Evolutionary conservation across 2,329 filamentous ascomycete species (phyloP), one percentile per base, ranked within the genome.

Genomic region (Chaetomiaceae sp.): DNA sequence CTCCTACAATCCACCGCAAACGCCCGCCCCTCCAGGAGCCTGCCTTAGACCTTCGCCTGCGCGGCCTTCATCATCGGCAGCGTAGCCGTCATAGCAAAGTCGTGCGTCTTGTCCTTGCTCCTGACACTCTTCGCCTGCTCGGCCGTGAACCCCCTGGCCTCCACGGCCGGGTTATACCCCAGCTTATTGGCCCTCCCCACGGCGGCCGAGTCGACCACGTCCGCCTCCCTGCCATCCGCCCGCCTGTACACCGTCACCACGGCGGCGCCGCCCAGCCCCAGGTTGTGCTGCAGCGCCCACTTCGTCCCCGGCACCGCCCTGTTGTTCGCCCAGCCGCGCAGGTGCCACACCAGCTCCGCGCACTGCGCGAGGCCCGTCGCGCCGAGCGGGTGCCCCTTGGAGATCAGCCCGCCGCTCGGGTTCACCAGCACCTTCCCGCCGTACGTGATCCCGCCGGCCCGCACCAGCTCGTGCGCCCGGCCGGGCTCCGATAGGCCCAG

Each of bases 251-350:
- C 87, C 0, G 89, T 92, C 20, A 94, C 88, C 1, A 97, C 91
- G 1, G 85, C 90, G 3, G 91, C 92, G 50, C 94, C 94, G 13
- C 92, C 92, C 5, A 97, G 77, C 0, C 92, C 94, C 1, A 97
- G 78, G 66, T 97, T 97, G 68, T 97, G 94, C 75, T 96, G 91
- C 59, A 97, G 75, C 53, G 87, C 88, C 54, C 82, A 83, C 57
- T 74, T 81, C 0, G 90, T 94, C 53, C 78, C 77, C 18, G 81
- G 74, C 1, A 87, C 79, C 14, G 83, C 74, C 36, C 92, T 80
- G 75, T 96, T 96, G 72, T 94, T 96, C 18, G 92, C 92, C 92
- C 92, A 96, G 11, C 92, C 92, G 59, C 92, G 82, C 63, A 97
- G 77, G 66, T 97, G 92, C 92, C 92, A 97, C 25, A 95, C 88